Evolutionary conservation across 495 filamentous ascomycete genomes (phyloP).

Genomic region (Neurospora sp.): DNA sequence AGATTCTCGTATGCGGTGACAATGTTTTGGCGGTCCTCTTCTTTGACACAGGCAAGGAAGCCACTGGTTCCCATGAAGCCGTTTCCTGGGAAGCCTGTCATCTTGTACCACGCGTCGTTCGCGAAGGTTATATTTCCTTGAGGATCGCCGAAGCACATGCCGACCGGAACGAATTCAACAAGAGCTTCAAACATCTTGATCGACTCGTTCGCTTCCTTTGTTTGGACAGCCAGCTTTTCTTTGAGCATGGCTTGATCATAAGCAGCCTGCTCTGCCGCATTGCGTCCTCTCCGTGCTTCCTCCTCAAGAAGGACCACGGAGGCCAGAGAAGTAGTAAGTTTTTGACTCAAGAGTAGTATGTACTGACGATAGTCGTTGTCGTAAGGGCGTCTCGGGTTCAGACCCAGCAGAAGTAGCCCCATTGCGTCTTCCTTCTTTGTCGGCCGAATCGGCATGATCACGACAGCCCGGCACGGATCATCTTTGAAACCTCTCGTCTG

Average conservation of each 20-base stretch:
- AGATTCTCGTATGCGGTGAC: slow-evolving; percentile 26
- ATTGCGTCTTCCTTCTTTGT: slow-evolving; percentile 44
- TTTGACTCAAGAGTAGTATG: slow-evolving; percentile 49
- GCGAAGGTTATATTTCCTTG: slow-evolving; percentile 50
- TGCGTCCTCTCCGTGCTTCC: slow-evolving; percentile 48
- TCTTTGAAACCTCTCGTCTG: slow-evolving; percentile 48
- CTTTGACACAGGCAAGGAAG: slow-evolving; percentile 29
- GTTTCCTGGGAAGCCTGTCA: slow-evolving; percentile 21
- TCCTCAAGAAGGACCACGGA: slow-evolving; percentile 57
- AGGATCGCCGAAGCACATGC: slow-evolving; percentile 55
- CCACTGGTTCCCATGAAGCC: slow-evolving; percentile 18
- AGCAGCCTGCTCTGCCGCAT: slow-evolving; percentile 49
- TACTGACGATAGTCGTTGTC: slow-evolving; percentile 59
- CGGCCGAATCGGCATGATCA: slow-evolving; percentile 52
- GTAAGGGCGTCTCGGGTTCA: slow-evolving; percentile 54
- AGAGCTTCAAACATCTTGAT: slow-evolving; percentile 57
- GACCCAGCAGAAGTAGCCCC: slow-evolving; percentile 49
- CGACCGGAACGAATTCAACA: slow-evolving; percentile 57
- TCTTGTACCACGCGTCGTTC: slow-evolving; percentile 52
- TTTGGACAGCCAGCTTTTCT: slow-evolving; percentile 49
- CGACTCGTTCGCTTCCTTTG: slow-evolving; percentile 52
- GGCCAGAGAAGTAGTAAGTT: slow-evolving; percentile 53
- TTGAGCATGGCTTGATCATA: slow-evolving; percentile 50
- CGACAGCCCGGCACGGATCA: slow-evolving; percentile 45
- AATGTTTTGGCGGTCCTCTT: slow-evolving; percentile 28